Conservation (phyloP, 139 green algal genomes). For the Pseudopediastrum boryanum region DNA sequence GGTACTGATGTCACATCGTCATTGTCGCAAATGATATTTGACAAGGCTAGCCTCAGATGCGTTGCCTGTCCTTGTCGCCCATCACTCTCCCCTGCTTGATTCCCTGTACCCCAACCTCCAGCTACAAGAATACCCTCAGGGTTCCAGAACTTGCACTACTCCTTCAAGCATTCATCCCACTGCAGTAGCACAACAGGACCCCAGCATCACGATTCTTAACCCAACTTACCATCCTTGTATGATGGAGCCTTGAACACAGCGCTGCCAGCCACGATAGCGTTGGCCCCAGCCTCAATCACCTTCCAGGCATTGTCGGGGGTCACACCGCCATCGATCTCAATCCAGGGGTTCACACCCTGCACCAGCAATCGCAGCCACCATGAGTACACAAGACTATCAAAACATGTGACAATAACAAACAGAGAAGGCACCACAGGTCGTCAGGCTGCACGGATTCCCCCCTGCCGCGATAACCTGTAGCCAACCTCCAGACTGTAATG, state of each 20-base stretch:
- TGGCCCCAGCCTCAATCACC: conserved; percentile 94
- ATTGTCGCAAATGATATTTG: not conserved
- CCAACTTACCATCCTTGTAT: conserved; percentile 76
- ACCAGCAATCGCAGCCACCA: no score
- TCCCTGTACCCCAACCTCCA: not conserved
- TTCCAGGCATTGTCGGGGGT: conserved; percentile 93
- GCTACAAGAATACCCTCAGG: not conserved
- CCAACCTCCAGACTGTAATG: no score
- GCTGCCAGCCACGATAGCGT: conserved; percentile 95
- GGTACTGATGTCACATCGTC: no score
- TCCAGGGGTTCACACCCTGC: conserved; percentile 96
- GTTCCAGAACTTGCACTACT: no score
- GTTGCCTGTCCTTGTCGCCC: not conserved
- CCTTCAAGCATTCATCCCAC: not conserved
- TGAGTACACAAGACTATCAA: no score
- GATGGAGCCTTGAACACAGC: conserved; percentile 88
- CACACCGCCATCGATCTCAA: conserved; percentile 98
- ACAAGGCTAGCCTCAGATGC: not conserved
- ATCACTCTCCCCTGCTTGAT: not conserved
- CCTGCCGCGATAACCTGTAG: no score
- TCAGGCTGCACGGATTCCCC: no score
- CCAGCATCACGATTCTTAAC: no score
- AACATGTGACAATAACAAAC: no score
- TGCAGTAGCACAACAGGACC: not conserved
- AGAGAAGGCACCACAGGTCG: no score